Evolutionary conservation across 129 eudicot species (phyloP), one percentile per base, ranked within the genome.

Genomic region (Daucus carota): DNA sequence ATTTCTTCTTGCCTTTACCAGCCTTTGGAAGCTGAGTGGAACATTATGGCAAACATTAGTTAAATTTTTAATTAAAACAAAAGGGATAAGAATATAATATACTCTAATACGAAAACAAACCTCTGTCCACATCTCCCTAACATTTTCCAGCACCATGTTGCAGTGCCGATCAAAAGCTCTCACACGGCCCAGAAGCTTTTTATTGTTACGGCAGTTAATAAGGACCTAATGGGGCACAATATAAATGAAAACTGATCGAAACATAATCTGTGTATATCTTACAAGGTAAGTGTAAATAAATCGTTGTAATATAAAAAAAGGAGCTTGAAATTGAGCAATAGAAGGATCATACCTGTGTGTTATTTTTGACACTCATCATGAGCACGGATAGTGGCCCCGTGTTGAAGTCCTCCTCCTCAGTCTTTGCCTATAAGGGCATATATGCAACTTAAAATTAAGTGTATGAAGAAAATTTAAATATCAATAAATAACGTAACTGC

Each of bases 1-100:
- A 93, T 84, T 90, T 92, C 88, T 92, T 92, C 90, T 92, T 92
- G 71, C 97, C 97, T 82, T 92, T 92, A 44, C 97, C 97, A 45
- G 97, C 90, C 85, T 90, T 92, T 5, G 97, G 97, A 38, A 92
- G 96, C 96, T 92, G 76, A 57, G 38, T 20, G 46, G 32, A 75
- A 42, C 4, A 33, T 81, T 62, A 42, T 2, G 16, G 4, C n/a
- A 36, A 65, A n/a, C 47, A 43, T 43, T 71, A 15, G 8, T 42
- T 70, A n/a, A n/a, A n/a, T n/a, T n/a, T n/a, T n/a, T n/a, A n/a
- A n/a, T n/a, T n/a, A n/a, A 24, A 71, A 0, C 0, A 13, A 42
- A 29, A 20, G 43, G 26, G 22, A 42, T 43, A 70, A 22, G 41
- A 41, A 28, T 26, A 11, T 14, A 24, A 45, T 42, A 2, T 42